A percentile compares a stretch with the other conserved stretches of the same genome.
Evolutionary conservation across 805 yeast species (phyloP).

Genomic region (Limtongia smithiae): DNA sequence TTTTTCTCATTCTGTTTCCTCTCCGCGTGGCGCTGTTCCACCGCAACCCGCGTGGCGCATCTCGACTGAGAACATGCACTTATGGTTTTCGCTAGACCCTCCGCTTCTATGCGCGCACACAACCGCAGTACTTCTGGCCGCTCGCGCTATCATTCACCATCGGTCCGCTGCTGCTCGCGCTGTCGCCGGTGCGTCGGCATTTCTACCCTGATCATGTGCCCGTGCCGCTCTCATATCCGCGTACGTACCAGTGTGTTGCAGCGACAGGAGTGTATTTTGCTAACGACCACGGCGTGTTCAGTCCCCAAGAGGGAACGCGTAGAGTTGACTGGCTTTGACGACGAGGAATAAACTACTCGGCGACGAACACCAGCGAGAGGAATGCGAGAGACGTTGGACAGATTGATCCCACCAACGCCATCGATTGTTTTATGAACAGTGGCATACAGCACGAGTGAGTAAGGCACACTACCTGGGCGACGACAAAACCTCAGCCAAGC

Average conservation of each 20-base stretch:
- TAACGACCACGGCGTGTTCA: no score
- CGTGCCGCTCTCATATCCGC: constrained; percentile 47
- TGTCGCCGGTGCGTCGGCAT: constrained; percentile 32
- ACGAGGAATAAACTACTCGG: constrained; percentile 1
- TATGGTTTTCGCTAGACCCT: constrained; percentile 40
- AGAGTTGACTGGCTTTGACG: constrained; percentile 14
- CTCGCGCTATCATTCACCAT: constrained; percentile 51
- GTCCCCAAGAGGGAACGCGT: constrained; percentile 15
- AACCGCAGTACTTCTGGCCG: constrained; percentile 66
- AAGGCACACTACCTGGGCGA: no score
- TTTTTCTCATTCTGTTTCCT: background rate
- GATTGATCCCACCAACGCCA: no score
- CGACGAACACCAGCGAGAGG: background rate
- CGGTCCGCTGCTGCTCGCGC: constrained; percentile 28
- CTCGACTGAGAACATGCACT: background rate
- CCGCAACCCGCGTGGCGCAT: background rate
- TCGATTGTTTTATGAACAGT: no score
- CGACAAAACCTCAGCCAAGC: no score
- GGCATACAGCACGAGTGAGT: background rate
- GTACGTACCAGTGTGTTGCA: no score
- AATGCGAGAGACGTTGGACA: no score
- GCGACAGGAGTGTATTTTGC: no score
- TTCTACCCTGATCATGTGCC: constrained; percentile 59
- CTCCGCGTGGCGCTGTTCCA: background rate
- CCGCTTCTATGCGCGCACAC: constrained; percentile 67